Evolutionary conservation across 345 rosid species (phyloP).

Genomic region (Arabidopsis suecica): DNA sequence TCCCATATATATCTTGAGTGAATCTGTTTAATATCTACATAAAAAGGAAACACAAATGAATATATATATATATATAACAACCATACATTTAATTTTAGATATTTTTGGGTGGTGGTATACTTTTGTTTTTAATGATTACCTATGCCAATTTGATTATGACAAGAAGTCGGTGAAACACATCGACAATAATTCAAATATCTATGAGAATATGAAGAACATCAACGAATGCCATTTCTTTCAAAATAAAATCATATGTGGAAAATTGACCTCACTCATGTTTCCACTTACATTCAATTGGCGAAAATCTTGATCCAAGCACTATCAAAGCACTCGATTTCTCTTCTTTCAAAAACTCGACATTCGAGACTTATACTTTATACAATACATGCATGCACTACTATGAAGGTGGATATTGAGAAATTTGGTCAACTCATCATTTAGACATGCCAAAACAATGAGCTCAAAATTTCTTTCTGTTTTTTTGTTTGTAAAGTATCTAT

Average conservation of each 20-base stretch:
- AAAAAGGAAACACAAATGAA: no score
- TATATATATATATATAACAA: neutral
- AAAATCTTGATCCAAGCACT: conserved; percentile 13
- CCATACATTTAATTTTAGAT: neutral
- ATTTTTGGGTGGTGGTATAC: neutral
- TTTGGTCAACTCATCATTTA: neutral
- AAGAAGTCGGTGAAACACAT: conserved; percentile 11
- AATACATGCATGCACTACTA: conserved; percentile 8
- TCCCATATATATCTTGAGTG: no score
- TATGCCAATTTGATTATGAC: neutral
- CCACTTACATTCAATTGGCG: conserved; percentile 8
- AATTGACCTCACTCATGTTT: neutral
- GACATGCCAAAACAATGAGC: neutral
- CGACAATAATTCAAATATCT: neutral
- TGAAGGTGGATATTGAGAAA: neutral
- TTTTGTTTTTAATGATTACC: neutral
- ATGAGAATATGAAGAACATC: neutral
- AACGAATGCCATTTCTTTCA: neutral
- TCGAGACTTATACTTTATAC: neutral
- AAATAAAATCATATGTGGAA: neutral
- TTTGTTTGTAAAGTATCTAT: neutral
- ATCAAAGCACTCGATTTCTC: neutral
- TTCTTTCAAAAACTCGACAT: neutral
- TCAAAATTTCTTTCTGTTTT: neutral
- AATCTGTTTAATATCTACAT: no score